Base-by-base conservation (phyloP, 1,139 yeast genomes). In the Ashbya aceris region DNA sequence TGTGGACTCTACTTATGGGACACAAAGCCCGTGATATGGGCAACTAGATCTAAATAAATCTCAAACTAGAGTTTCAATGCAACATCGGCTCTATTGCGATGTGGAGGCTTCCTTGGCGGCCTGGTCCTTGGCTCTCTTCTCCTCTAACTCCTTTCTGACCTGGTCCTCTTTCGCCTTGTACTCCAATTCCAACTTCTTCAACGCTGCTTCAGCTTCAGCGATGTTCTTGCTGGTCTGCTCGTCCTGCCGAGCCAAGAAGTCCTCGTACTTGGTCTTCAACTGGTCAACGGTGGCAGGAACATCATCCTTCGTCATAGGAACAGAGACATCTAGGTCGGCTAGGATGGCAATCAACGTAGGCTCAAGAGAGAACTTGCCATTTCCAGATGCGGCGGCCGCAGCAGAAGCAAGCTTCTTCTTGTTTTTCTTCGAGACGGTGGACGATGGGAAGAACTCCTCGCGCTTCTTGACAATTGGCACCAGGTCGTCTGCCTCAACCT, bases 281-380 rank as follows among this genome's bases (percentile, higher is more conserved):
- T 77, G 71, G 47, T 71, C 77, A 55, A 84, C 65, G 50, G 94
- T 77, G 41, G 67, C 66, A 38, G 82, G 72, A 50, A 83, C 79
- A 44, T 84, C 94, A 26, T 81, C 93, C 53, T 76, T 70, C 56
- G 80, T 75, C 48, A 81, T 71, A 60, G 99, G 99, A 53, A 89
- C 77, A 42, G 84, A 72, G 50, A 91, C 76, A 49, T 80, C 79
- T 62, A 89, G 76, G 56, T 83, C 81, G 49, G 86, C 73, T 55
- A 93, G 76, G 46, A 84, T 76, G 51, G 82, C 80, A 58, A 91
- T 80, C 50, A 86, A 74, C 49, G 80, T 82, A 45, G 95, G 83
- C 60, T 89, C 91, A 56, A 91, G 76, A 48, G 81, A 73, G 63
- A 87, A 81, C 66, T 76, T 76, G 47, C 62, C 64, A 45, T 51